Percentiles rank a stretch among this genome's conserved stretches.
phyloP scores from a whole-genome alignment of 192 early-diverging fungal genomes.

The Backusella morwellensis region DNA sequence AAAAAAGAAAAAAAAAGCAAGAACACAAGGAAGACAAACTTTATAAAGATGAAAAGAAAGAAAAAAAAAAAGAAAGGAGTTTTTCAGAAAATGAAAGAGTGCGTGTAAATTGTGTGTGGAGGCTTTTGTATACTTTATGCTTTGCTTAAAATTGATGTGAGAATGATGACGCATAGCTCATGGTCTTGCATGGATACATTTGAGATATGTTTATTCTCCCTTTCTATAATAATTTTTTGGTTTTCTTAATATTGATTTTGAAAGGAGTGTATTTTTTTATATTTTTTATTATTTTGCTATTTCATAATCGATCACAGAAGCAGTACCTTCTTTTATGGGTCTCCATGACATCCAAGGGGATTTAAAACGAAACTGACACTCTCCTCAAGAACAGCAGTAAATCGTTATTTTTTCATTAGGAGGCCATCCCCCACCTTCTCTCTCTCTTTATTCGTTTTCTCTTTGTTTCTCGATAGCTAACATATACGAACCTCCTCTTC shows the following conservation, averaged over 20 bases:
- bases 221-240: neutral
- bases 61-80: neutral
- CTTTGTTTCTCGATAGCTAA: neutral
- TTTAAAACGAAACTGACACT: neutral
- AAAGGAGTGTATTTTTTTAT: neutral
- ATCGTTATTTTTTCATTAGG: neutral
- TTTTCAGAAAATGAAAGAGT: neutral
- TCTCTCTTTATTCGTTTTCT: neutral
- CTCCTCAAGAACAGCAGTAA: neutral
- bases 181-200: slow-evolving; percentile 10
- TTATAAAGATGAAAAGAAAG: slow-evolving; percentile 10
- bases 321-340: neutral
- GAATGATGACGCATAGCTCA: slow-evolving; percentile 5
- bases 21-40: neutral
- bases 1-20: slow-evolving; percentile 4
- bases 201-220: slow-evolving; percentile 15
- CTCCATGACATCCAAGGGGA: neutral
- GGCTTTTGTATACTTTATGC: neutral
- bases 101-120: neutral
- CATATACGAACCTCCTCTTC: neutral
- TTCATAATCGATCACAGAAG: neutral
- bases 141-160: neutral
- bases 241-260: neutral
- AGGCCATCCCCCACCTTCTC: neutral
- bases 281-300: neutral